Conservation (phyloP, 306 rosid genomes). For the Psophocarpus tetragonolobus region DNA sequence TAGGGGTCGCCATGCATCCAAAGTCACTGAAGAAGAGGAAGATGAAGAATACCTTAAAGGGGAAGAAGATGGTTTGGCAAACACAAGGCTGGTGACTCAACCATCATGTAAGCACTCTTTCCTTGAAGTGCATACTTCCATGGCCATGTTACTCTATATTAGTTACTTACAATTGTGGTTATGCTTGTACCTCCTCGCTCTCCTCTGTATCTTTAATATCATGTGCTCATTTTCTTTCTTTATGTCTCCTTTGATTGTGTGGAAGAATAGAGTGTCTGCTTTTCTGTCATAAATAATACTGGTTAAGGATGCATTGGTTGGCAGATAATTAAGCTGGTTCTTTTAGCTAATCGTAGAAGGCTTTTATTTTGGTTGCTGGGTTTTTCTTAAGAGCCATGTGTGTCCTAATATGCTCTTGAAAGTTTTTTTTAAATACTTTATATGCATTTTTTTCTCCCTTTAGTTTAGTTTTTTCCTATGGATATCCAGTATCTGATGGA, state of each 20-base stretch:
- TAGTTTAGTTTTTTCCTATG: background rate
- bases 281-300: constrained; percentile 2
- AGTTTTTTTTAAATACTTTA: background rate
- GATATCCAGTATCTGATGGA: background rate
- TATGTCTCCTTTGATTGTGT: background rate
- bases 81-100: constrained; percentile 78
- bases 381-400: background rate
- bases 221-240: background rate
- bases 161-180: background rate
- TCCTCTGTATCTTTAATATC: background rate
- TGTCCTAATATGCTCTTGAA: background rate
- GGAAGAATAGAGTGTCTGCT: background rate
- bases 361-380: background rate
- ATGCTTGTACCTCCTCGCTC: background rate
- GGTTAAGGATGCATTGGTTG: constrained; percentile 10
- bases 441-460: background rate
- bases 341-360: background rate
- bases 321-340: background rate
- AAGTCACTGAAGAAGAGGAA: constrained; percentile 96
- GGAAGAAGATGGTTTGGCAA: constrained; percentile 86
- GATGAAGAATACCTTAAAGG: constrained; percentile 97
- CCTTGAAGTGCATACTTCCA: background rate
- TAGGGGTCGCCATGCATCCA: constrained; percentile 99
- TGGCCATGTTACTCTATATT: background rate
- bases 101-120: constrained; percentile 74